Percentiles rank a stretch among this genome's conserved stretches.
Conservation (phyloP, 805 yeast species). For the Candida nitratophila region DNA sequence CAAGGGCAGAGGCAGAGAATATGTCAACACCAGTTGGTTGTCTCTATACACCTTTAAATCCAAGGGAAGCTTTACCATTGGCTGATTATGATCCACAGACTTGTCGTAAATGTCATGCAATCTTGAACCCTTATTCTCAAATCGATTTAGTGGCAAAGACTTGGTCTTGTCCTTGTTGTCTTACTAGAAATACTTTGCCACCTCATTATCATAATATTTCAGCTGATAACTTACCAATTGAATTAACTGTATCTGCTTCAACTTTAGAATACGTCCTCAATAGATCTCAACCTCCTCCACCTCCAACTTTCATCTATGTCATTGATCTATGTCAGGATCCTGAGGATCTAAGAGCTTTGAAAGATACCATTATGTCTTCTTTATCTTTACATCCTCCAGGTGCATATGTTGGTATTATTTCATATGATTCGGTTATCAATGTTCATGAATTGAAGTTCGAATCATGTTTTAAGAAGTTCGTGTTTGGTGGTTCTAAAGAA, state of each 20-base stretch:
- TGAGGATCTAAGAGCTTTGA: constrained; percentile 78
- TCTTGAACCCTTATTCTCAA: constrained; percentile 81
- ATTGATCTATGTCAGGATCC: constrained; percentile 87
- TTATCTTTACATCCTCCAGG: constrained; percentile 82
- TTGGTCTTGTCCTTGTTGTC: constrained; percentile 87
- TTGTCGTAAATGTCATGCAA: constrained; percentile 80
- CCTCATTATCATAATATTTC: constrained; percentile 72
- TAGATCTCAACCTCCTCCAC: constrained; percentile 53
- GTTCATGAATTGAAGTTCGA: constrained; percentile 71
- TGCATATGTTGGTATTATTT: constrained; percentile 79
- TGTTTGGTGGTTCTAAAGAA: constrained; percentile 87
- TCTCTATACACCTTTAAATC: constrained; percentile 87
- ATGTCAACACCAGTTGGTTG: constrained; percentile 94
- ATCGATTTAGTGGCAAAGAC: constrained; percentile 67
- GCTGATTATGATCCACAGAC: constrained; percentile 82
- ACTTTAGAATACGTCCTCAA: constrained; percentile 82
- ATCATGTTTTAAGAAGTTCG: constrained; percentile 64
- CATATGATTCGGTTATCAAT: constrained; percentile 86
- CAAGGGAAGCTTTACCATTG: constrained; percentile 65
- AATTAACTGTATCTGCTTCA: constrained; percentile 58
- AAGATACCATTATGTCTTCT: constrained; percentile 70
- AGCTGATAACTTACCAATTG: constrained; percentile 74
- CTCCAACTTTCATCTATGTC: constrained; percentile 82
- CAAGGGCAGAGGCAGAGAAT: constrained; percentile 82
- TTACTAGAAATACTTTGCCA: constrained; percentile 72